These are phyloP conservation scores for Monilinia vaccinii-corymbosi DNA, from an alignment of 2,329 filamentous ascomycete genomes.

Conservation along the genomic window DNA sequence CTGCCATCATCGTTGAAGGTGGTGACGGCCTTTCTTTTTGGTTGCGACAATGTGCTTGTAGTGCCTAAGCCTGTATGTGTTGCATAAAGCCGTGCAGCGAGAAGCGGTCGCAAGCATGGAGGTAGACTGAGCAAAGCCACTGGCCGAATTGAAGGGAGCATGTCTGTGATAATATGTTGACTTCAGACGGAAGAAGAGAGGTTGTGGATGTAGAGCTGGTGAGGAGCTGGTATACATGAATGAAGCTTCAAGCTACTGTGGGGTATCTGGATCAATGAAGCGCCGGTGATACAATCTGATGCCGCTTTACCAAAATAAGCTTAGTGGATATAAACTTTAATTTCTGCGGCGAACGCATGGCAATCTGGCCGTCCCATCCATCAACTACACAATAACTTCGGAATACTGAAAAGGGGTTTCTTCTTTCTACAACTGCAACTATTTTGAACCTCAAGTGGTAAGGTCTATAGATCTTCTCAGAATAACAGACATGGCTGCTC, in stretches of 20 bases:
- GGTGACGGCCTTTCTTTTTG: constrained; percentile 63
- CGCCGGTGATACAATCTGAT: background rate
- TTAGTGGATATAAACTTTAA: constrained; percentile 1
- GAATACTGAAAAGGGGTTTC: constrained; percentile 13
- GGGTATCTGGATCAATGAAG: background rate
- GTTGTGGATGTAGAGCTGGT: background rate
- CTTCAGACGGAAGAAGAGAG: background rate
- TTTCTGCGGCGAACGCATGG: constrained; percentile 13
- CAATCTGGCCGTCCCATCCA: constrained; percentile 24
- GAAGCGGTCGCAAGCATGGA: constrained; percentile 32
- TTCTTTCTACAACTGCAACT: background rate
- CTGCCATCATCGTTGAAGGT: constrained; percentile 78
- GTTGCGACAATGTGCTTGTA: constrained; percentile 25
- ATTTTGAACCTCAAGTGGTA: background rate
- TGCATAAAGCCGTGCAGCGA: constrained; percentile 45
- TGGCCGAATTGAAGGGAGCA: constrained; percentile 12
- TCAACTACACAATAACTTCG: background rate
- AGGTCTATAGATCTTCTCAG: background rate
- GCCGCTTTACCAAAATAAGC: background rate
- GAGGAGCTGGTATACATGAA: too few relatives aligned
- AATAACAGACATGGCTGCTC: constrained; percentile 43
- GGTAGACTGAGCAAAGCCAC: constrained; percentile 30
- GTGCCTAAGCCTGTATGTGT: constrained; percentile 41
- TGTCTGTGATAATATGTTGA: background rate
- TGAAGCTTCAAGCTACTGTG: constrained; percentile 7